Base-by-base conservation (phyloP, 2,329 filamentous ascomycete species). In the Mycosphaerella sp. region DNA sequence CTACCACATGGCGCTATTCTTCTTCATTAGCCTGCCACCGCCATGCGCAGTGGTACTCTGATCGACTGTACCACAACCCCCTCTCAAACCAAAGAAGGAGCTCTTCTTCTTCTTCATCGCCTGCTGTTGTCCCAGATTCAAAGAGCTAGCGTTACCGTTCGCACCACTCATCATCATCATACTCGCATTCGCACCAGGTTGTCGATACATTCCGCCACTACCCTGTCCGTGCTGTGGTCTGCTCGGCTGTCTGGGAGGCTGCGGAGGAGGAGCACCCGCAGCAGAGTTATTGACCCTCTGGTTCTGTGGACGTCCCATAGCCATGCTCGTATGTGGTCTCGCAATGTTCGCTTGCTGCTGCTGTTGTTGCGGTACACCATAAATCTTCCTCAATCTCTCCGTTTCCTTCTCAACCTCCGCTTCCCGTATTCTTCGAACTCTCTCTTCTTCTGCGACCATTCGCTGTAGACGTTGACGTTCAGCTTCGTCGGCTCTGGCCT, bases 401-500 rank as follows among this genome's bases (percentile, higher is more conserved):
- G 89, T 95, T 70, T 96, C 91, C 42, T 82, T 81, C 36, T 95
- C 74, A 11, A 78, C 64, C 51, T 80, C 79, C 1, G 74, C 75
- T 58, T 82, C 75, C 55, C 73, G 75, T 29, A 72, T 54, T 12
- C 58, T 45, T 0, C 75, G 78, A 59, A 84, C 81, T 53, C 77
- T 78, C 26, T 85, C 82, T 65, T 90, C 86, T 42, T 69, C 52
- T 74, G 78, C 66, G 29, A 66, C 59, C 54, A 64, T 59, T 63
- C 78, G 79, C 64, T 83, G 80, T 51, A 86, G 80, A 40, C 81
- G 76, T 55, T 74, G 74, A 56, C 81, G 59, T 56, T 66, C 66
- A 0, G 74, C 77, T 62, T 86, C 83, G 62, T 86, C 83, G 9
- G 77, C 76, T 58, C 72, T 77, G 57, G 80, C 76, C 5, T 78